A percentile compares a stretch with the other conserved stretches of the same genome.
phyloP scores from a whole-genome alignment of 2,329 filamentous ascomycete species.

The Paecilomyces sp. region DNA sequence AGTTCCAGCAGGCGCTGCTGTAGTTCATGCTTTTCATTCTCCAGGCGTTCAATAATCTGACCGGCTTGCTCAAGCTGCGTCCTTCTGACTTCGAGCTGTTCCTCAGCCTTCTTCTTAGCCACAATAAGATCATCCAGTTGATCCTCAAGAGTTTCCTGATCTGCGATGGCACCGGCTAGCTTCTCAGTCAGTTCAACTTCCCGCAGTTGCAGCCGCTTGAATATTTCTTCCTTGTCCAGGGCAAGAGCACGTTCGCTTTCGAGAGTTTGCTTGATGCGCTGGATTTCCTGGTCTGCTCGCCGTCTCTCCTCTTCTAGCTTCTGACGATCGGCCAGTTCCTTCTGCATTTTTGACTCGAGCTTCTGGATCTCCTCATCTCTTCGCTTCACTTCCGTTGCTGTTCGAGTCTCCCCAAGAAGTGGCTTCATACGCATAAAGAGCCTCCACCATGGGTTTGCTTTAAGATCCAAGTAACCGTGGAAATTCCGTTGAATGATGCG shows the following conservation, averaged over 20 bases:
- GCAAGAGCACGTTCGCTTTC: slow-evolving; percentile 95
- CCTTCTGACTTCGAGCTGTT: slow-evolving; percentile 71
- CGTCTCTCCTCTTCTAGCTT: slow-evolving; percentile 86
- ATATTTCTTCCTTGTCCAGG: slow-evolving; percentile 97
- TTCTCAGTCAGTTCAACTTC: slow-evolving; percentile 91
- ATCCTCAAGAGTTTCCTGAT: slow-evolving; percentile 89
- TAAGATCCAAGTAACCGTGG: slow-evolving; percentile 81
- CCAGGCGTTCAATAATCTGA: slow-evolving; percentile 74
- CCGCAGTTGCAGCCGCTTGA: slow-evolving; percentile 87
- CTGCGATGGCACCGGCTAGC: slow-evolving; percentile 80
- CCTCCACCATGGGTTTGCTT: slow-evolving; percentile 95
- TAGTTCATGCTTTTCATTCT: slow-evolving; percentile 76
- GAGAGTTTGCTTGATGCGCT: slow-evolving; percentile 84
- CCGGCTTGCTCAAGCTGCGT: slow-evolving; percentile 87
- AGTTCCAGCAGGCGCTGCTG: slow-evolving; percentile 60
- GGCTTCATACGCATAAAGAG: slow-evolving; percentile 93
- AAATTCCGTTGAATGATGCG: slow-evolving; percentile 94
- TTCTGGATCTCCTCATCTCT: slow-evolving; percentile 88
- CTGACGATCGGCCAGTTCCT: slow-evolving; percentile 66
- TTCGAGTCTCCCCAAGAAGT: slow-evolving; percentile 82
- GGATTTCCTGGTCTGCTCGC: slow-evolving; percentile 77
- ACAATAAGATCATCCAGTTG: slow-evolving; percentile 83
- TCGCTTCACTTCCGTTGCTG: slow-evolving; percentile 88
- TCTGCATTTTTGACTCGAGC: slow-evolving; percentile 74
- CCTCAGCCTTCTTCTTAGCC: slow-evolving; percentile 81